Evolutionary conservation across 495 filamentous ascomycete genomes (phyloP).

Genomic region (Penicillium flavigenum): DNA sequence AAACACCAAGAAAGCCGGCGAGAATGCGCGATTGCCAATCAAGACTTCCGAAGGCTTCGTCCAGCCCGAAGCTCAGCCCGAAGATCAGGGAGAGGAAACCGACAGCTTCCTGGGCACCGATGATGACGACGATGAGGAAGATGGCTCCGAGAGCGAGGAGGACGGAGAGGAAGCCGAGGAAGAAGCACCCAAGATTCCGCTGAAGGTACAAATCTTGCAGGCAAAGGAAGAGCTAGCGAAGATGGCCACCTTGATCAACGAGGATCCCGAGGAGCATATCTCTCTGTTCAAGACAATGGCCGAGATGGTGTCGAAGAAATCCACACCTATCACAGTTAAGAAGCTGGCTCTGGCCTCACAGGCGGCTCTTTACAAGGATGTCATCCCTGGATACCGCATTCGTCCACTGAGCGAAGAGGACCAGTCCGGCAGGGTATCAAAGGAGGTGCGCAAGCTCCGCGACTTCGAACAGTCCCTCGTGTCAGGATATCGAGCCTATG

Average conservation of each 20-base stretch:
- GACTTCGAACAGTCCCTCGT: slow-evolving; percentile 82
- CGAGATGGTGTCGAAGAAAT: slow-evolving; percentile 59
- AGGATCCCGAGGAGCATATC: slow-evolving; percentile 88
- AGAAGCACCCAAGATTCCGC: slow-evolving; percentile 60
- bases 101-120: slow-evolving; percentile 55
- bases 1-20: slow-evolving; percentile 64
- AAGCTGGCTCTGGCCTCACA: slow-evolving; percentile 83
- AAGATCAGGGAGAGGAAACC: slow-evolving; percentile 46
- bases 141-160: slow-evolving; percentile 40
- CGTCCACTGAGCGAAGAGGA: slow-evolving; percentile 74
- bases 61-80: slow-evolving; percentile 52
- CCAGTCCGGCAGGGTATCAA: slow-evolving; percentile 75
- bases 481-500: slow-evolving; percentile 75
- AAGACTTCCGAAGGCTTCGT: slow-evolving; percentile 75
- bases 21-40: slow-evolving; percentile 75
- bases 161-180: slow-evolving; percentile 54
- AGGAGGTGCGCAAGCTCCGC: slow-evolving; percentile 80
- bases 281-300: slow-evolving; percentile 74
- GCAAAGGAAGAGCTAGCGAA: slow-evolving; percentile 92
- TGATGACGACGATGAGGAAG: slow-evolving; percentile 47
- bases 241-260: slow-evolving; percentile 77
- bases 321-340: slow-evolving; percentile 67
- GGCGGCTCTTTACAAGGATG: slow-evolving; percentile 88
- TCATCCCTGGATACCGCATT: slow-evolving; percentile 95
- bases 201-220: slow-evolving; percentile 73